phyloP scores from a whole-genome alignment of 345 rosid species.

The Corymbia maculata region DNA sequence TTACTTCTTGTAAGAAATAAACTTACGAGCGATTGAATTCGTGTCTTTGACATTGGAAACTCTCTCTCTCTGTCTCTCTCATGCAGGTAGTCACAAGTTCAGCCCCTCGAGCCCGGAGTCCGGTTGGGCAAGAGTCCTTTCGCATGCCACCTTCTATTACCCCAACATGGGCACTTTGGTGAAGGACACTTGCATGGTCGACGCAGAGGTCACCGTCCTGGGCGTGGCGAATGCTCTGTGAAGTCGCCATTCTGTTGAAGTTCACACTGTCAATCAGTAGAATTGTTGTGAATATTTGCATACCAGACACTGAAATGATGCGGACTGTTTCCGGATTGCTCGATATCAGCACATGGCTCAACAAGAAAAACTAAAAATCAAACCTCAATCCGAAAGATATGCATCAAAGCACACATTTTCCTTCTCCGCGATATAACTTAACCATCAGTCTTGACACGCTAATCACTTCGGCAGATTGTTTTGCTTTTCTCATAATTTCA shows the following conservation, averaged over 20 bases:
- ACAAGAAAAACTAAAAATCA: not conserved
- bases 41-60: not conserved
- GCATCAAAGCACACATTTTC: not conserved
- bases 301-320: not conserved
- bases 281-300: not conserved
- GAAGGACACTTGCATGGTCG: slow-evolving; percentile 16
- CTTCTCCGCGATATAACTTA: not conserved
- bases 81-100: slow-evolving; percentile 24
- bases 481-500: no score
- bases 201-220: slow-evolving; percentile 20
- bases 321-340: not conserved
- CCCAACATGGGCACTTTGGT: slow-evolving; percentile 2
- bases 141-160: not conserved
- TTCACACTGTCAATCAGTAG: not conserved
- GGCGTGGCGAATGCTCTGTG: slow-evolving; percentile 6
- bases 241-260: not conserved
- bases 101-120: slow-evolving; percentile 4
- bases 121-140: slow-evolving; percentile 21
- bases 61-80: not conserved
- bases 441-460: not conserved
- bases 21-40: not conserved
- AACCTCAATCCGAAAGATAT: not conserved
- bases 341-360: not conserved
- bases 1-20: not conserved
- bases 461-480: no score